Base-by-base conservation (phyloP, 1,284 basidiomycete species). In the Boletus mariae region DNA sequence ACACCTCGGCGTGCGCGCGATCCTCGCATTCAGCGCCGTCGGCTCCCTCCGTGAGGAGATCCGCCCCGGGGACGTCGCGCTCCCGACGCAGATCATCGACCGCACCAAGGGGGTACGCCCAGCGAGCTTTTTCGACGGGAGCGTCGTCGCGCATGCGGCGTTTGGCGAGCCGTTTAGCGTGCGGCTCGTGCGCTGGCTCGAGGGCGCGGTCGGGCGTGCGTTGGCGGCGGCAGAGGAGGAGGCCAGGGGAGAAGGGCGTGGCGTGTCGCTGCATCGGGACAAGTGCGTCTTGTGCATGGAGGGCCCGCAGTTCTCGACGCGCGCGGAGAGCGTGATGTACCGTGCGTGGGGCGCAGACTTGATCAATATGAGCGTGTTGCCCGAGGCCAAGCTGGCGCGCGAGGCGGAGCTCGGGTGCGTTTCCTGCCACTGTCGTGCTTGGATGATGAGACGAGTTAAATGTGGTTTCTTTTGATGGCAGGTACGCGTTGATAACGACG, bases 221-320 rank as follows among this genome's bases (percentile, higher is more conserved):
- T 71, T 96, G 57, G 76, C 75, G 13, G 72, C 74, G 23, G 79
- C 75, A 15, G 72, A 73, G 26, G 80, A 83, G 42, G 82, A 7
- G 20, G 15, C 23, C 20, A 13, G 80, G 0, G 20, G 29, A 29
- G 29, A 29, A 9, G 9, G 9, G 29, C 68, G 75, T 5, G 77
- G 76, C 2, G 79, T 85, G 44, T 74, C 79, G 65, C 70, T 96
- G 51, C 92, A 95, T 70, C 84, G 80, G 17, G 85, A 81, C 44
- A 95, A 91, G 76, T 89, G 85, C 10, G 85, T 97, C 51, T 87
- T 99, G 41, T 96, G 93, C 70, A 99, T 99, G 94, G 96, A 99
- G 68, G 96, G 96, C 4, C 94, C 92, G 26, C 89, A 93, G 74
- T 96, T 91, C 73, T 91, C 92, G 51, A 99, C 96, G 5, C 79